A percentile compares a stretch with the other conserved stretches of the same genome.
Evolutionary conservation across 768 basidiomycete genomes (phyloP).

Genomic region (Collybia mongolica): DNA sequence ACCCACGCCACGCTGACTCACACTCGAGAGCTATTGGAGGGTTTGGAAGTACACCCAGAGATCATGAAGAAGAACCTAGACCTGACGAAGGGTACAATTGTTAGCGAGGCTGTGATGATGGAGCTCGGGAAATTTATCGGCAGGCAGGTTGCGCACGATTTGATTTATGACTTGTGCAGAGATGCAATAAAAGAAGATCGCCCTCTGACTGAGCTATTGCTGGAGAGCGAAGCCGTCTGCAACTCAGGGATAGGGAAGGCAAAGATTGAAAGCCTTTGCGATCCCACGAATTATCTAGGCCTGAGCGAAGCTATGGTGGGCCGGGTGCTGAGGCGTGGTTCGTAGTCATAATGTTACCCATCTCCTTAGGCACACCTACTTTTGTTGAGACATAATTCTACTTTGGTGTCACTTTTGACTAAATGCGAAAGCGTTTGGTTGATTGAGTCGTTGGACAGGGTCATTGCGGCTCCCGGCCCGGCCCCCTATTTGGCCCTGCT

Average conservation of each 20-base stretch:
- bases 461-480: too few relatives aligned
- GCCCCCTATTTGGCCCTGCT: too few relatives aligned
- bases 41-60: constrained; percentile 38
- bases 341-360: too few relatives aligned
- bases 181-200: constrained; percentile 21
- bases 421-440: too few relatives aligned
- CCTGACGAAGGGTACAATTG: constrained; percentile 37
- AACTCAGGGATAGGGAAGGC: constrained; percentile 22
- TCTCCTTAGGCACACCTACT: too few relatives aligned
- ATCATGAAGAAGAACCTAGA: constrained; percentile 39
- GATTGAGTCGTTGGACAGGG: too few relatives aligned
- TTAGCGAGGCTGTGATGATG: constrained; percentile 51
- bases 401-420: too few relatives aligned
- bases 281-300: constrained; percentile 39
- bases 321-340: constrained; percentile 14
- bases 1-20: constrained; percentile 38
- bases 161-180: constrained; percentile 41
- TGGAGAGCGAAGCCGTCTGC: constrained; percentile 22
- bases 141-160: constrained; percentile 43
- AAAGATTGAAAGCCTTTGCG: constrained; percentile 30
- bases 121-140: constrained; percentile 38
- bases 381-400: too few relatives aligned
- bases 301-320: constrained; percentile 28
- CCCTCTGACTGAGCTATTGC: constrained; percentile 30
- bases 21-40: constrained; percentile 31